Evolutionary conservation across 768 basidiomycete species (phyloP).

Genomic region (Leccinum truebloodii): DNA sequence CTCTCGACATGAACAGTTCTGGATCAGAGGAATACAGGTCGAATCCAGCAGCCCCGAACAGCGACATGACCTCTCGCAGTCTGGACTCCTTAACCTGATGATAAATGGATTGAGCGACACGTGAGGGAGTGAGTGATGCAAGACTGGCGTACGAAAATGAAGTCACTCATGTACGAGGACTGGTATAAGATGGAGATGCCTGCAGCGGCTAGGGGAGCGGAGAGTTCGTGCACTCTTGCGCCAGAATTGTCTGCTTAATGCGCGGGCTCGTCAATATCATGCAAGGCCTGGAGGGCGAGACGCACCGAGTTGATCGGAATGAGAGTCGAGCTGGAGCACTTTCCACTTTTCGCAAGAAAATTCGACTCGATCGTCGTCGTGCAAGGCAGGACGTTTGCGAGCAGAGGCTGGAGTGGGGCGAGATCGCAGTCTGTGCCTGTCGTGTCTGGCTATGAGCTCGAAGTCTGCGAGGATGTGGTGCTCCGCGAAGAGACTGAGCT

Average conservation of each 20-base stretch:
- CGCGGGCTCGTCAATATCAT: constrained; percentile 9
- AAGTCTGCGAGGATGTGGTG: constrained; percentile 58
- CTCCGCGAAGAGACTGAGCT: constrained; percentile 75
- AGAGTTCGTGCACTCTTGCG: constrained; percentile 72
- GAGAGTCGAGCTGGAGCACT: constrained; percentile 80
- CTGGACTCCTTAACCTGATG: constrained; percentile 65
- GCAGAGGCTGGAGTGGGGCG: constrained; percentile 40
- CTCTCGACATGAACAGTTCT: constrained; percentile 34
- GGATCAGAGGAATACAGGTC: constrained; percentile 57
- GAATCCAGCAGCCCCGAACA: constrained; percentile 64
- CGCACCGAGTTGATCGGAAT: constrained; percentile 68
- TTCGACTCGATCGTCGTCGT: constrained; percentile 54
- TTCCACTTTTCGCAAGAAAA: constrained; percentile 76
- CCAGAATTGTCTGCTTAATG: constrained; percentile 58
- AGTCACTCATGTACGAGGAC: constrained; percentile 81
- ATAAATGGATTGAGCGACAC: constrained; percentile 6
- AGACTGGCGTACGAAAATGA: constrained; percentile 64
- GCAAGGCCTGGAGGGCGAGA: constrained; percentile 11
- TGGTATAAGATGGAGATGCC: constrained; percentile 84
- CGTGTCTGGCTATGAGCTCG: constrained; percentile 57
- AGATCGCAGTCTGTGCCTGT: constrained; percentile 48
- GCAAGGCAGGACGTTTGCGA: constrained; percentile 22
- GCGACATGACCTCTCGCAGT: constrained; percentile 59
- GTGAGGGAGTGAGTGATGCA: neutral
- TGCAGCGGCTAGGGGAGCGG: constrained; percentile 71